Conservation (phyloP, 2,329 filamentous ascomycete genomes). For the Eutypella sp. region DNA sequence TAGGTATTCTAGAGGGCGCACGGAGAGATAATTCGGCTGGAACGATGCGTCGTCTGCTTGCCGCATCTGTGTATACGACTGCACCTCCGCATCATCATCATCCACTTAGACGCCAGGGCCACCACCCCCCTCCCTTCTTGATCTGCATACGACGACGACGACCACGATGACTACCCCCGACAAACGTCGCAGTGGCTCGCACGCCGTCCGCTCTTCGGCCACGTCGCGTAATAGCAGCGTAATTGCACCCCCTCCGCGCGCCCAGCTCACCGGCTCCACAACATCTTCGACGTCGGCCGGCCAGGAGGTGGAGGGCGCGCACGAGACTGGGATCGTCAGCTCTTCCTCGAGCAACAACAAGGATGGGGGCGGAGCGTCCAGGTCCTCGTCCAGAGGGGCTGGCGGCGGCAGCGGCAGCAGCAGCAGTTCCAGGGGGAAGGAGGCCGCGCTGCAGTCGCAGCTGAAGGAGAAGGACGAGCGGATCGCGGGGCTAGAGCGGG, state of each 20-base stretch:
- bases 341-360: constrained; percentile 16
- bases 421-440: constrained; percentile 17
- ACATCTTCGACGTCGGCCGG: constrained; percentile 27
- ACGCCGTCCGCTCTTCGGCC: constrained; percentile 27
- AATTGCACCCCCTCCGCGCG: constrained; percentile 37
- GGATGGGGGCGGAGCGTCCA: constrained; percentile 8
- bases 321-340: constrained; percentile 9
- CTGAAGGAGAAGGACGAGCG: constrained; percentile 45
- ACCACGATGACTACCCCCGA: constrained; percentile 34
- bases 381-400: too few relatives aligned
- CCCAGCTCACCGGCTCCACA: constrained; percentile 29
- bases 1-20: too few relatives aligned
- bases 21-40: too few relatives aligned
- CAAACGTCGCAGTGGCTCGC: constrained; percentile 36
- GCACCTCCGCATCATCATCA: too few relatives aligned
- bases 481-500: constrained; percentile 48
- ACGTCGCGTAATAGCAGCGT: constrained; percentile 25
- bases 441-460: constrained; percentile 25
- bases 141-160: constrained; percentile 17
- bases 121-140: too few relatives aligned
- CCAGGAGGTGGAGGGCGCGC: constrained; percentile 21
- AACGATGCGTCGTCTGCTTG: too few relatives aligned
- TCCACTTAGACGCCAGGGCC: too few relatives aligned
- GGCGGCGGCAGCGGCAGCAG: constrained; percentile 17
- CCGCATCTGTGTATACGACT: too few relatives aligned